These are phyloP conservation scores for Arbutus unedo DNA, from an alignment of 148 eudicot species.

Conservation along the genomic window DNA sequence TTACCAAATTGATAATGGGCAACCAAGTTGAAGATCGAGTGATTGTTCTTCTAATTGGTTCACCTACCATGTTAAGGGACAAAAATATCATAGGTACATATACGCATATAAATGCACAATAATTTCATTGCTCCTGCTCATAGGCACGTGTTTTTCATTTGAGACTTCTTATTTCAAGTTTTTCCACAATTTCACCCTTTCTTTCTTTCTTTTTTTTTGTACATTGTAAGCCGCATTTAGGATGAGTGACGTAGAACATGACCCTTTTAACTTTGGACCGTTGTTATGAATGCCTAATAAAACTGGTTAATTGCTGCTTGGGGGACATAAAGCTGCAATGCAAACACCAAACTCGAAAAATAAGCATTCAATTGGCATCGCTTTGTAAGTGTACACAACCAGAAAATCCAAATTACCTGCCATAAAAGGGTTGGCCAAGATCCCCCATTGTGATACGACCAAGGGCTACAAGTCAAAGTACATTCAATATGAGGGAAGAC, in stretches of 20 bases:
- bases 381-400: neutral
- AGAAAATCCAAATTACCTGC: constrained; percentile 54
- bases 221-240: neutral
- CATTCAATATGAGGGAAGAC: neutral
- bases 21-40: neutral
- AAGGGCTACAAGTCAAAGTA: constrained; percentile 49
- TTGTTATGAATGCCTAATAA: neutral
- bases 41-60: neutral
- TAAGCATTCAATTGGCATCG: neutral
- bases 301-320: neutral
- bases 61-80: neutral
- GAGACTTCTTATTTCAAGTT: neutral
- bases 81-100: neutral
- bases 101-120: neutral
- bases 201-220: neutral
- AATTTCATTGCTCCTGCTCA: neutral
- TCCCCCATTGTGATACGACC: constrained; percentile 99
- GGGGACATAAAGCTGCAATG: neutral
- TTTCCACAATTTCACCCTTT: neutral
- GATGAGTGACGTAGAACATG: neutral
- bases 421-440: constrained; percentile 96
- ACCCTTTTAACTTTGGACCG: neutral
- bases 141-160: neutral
- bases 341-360: neutral
- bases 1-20: neutral